phyloP scores from a whole-genome alignment of 2,329 filamentous ascomycete species.

The Thelonectria discophora region DNA sequence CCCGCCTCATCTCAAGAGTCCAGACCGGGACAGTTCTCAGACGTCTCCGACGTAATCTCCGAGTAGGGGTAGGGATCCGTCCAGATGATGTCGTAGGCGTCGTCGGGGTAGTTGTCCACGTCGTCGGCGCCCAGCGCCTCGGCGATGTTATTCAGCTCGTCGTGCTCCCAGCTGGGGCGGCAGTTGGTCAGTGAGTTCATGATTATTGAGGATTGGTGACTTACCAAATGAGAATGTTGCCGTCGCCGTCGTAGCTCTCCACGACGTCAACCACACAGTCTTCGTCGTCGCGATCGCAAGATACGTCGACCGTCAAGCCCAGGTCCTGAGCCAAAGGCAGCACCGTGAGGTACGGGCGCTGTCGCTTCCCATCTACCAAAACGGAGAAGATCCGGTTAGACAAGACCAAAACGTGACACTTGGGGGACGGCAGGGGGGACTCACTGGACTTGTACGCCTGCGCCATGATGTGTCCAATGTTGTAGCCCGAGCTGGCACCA shows the following conservation, averaged over 20 bases:
- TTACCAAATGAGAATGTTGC: constrained; percentile 67
- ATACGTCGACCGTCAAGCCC: constrained; percentile 62
- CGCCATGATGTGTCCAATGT: constrained; percentile 68
- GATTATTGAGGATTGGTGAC: constrained; percentile 7
- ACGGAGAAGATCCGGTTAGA: not conserved
- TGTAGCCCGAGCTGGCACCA: constrained; percentile 58
- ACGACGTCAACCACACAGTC: constrained; percentile 63
- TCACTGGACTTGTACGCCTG: constrained; percentile 59
- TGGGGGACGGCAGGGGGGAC: not conserved
- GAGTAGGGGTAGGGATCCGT: constrained; percentile 61
- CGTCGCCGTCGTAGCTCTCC: constrained; percentile 54
- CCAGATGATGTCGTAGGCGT: constrained; percentile 66
- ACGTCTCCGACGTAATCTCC: constrained; percentile 54
- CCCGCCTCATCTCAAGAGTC: constrained; percentile 46
- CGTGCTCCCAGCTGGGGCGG: constrained; percentile 64
- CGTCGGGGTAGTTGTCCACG: constrained; percentile 59
- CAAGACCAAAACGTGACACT: not conserved
- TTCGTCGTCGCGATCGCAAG: constrained; percentile 64
- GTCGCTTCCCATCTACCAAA: constrained; percentile 58
- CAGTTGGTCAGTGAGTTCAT: not conserved
- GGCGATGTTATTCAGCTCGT: constrained; percentile 60
- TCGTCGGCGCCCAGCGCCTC: constrained; percentile 60
- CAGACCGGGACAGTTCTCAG: constrained; percentile 64
- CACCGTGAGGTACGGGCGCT: constrained; percentile 66
- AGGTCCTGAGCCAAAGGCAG: constrained; percentile 64